Base-by-base conservation (phyloP, 495 filamentous ascomycete species). In the Talaromyces proteolyticus region DNA sequence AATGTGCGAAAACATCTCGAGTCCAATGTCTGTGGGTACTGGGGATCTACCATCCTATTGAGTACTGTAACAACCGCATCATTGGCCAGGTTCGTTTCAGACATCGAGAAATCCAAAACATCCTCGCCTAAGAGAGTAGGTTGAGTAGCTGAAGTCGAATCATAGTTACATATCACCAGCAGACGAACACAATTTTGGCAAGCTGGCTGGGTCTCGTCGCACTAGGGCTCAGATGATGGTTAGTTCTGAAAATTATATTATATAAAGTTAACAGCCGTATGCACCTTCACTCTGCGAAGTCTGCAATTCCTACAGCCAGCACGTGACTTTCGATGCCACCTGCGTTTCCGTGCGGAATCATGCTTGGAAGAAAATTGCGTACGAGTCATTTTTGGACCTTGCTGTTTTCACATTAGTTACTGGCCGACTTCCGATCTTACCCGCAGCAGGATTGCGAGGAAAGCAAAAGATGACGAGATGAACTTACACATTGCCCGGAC, bases 221-320 rank as follows among this genome's bases (percentile, higher is more conserved):
- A 41, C 38, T 41, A 41, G n/a, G n/a, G n/a, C n/a, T n/a, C n/a
- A n/a, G n/a, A n/a, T n/a, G n/a, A n/a, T n/a, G n/a, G n/a, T n/a
- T n/a, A n/a, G n/a, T n/a, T n/a, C n/a, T n/a, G n/a, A n/a, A n/a
- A n/a, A n/a, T n/a, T n/a, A n/a, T n/a, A n/a, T n/a, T n/a, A n/a
- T n/a, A n/a, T n/a, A n/a, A n/a, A n/a, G n/a, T n/a, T n/a, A n/a
- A n/a, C n/a, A n/a, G n/a, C n/a, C n/a, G n/a, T n/a, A n/a, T n/a
- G n/a, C n/a, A 65, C 64, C 58, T 68, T 68, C 20, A 70, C 61
- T 52, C 69, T 63, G 40, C 67, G 59, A 44, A 58, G 55, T 51
- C 66, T 72, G 49, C 68, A 72, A 49, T 66, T 59, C 23, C 58
- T 42, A 39, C 68, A 72, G 36, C 68, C 65, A 47, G 62, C 66